phyloP scores from a whole-genome alignment of 306 rosid species.

The Canavalia gladiata region DNA sequence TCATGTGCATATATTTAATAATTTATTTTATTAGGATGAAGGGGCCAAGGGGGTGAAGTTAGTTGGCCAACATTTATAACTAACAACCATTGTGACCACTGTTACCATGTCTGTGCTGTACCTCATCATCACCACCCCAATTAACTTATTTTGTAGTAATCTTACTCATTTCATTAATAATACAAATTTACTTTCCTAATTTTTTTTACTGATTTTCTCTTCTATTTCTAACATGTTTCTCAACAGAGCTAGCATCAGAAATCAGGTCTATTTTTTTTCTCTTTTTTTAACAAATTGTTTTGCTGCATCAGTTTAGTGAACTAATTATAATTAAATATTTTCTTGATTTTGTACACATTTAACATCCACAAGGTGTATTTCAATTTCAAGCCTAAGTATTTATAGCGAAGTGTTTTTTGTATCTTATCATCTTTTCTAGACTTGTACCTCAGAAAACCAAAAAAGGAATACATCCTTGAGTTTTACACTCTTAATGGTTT shows the following conservation, averaged over 20 bases:
- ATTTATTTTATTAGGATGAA: background rate
- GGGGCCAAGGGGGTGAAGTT: slow-evolving; percentile 1
- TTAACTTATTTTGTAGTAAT: background rate
- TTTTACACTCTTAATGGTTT: background rate
- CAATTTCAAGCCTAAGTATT: background rate
- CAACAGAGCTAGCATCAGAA: background rate
- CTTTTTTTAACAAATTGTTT: background rate
- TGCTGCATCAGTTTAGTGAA: background rate
- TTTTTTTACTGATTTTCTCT: no score
- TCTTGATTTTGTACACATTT: background rate
- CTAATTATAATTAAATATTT: background rate
- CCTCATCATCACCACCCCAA: background rate
- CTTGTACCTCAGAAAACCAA: background rate
- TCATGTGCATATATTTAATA: slow-evolving; percentile 23
- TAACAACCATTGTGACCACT: slow-evolving; percentile 22
- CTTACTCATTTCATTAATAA: no score
- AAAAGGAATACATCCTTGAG: background rate
- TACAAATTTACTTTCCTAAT: no score
- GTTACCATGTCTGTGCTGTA: slow-evolving; percentile 22
- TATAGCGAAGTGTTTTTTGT: background rate
- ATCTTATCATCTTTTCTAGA: background rate
- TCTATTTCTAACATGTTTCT: no score
- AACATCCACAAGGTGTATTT: background rate
- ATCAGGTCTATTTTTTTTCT: background rate
- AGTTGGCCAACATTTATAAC: slow-evolving; percentile 26